A percentile compares a stretch with the other conserved stretches of the same genome.
phyloP scores from a whole-genome alignment of 2,329 filamentous ascomycete species.

The Berkeleyomyces basicola region DNA sequence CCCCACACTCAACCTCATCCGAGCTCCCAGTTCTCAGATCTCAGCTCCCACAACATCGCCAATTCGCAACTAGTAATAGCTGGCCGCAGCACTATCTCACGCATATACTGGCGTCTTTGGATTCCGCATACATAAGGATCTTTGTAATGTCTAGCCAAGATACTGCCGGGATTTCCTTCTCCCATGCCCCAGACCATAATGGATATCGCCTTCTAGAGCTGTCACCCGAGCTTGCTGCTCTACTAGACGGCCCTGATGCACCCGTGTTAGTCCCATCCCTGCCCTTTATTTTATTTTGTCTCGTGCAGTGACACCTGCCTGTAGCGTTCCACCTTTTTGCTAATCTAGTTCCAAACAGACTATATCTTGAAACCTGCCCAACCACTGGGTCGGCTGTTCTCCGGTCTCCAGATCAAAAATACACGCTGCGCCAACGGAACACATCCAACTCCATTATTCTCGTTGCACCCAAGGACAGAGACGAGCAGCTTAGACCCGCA shows the following conservation, averaged over 20 bases:
- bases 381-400: constrained; percentile 33
- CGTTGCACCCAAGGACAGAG: constrained; percentile 13
- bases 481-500: not conserved
- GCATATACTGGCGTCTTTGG: no score
- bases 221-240: constrained; percentile 37
- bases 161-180: constrained; percentile 31
- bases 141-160: constrained; percentile 29
- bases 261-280: constrained; percentile 29
- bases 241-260: constrained; percentile 36
- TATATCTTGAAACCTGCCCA: constrained; percentile 33
- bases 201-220: constrained; percentile 47
- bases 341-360: constrained; percentile 19
- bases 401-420: constrained; percentile 34
- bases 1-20: not conserved
- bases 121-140: no score
- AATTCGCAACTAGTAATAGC: no score
- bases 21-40: not conserved
- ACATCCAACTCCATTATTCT: constrained; percentile 50
- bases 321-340: not conserved
- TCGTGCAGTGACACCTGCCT: not conserved
- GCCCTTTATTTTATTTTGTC: not conserved
- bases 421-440: constrained; percentile 47
- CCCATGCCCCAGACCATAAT: constrained; percentile 30
- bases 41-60: not conserved
- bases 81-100: no score